A percentile compares a stretch with the other conserved stretches of the same genome.
Conservation (phyloP, 163 green algal genomes). For the Volvox carteri region DNA sequence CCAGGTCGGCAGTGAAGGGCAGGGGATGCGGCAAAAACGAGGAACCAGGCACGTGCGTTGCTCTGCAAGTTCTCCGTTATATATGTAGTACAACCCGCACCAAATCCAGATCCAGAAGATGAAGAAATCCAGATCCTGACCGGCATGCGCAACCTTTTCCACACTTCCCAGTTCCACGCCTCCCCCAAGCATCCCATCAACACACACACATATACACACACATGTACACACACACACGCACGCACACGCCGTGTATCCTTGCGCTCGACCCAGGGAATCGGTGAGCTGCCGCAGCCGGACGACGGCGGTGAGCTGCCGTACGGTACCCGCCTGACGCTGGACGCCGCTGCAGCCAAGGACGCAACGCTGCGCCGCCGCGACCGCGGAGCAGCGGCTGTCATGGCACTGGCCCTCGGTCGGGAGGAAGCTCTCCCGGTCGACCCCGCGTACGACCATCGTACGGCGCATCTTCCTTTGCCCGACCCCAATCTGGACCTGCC, state of each 20-base stretch:
- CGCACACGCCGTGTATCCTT: background rate
- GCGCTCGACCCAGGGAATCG: background rate
- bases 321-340: conserved; percentile 50
- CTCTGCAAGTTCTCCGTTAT: too few relatives aligned
- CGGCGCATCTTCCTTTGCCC: conserved; percentile 46
- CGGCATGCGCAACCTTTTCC: too few relatives aligned
- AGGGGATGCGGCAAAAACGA: too few relatives aligned
- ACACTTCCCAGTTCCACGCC: too few relatives aligned
- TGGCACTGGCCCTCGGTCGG: conserved; percentile 42
- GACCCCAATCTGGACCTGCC: conserved; percentile 46
- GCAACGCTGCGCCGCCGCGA: conserved; percentile 26
- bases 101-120: too few relatives aligned
- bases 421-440: background rate
- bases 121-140: too few relatives aligned
- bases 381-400: background rate
- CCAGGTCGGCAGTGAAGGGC: too few relatives aligned
- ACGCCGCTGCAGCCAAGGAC: conserved; percentile 57
- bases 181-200: too few relatives aligned
- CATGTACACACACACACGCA: background rate
- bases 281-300: background rate
- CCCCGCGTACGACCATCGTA: conserved; percentile 30
- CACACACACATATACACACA: too few relatives aligned
- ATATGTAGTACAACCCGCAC: too few relatives aligned
- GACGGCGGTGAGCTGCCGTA: conserved; percentile 49
- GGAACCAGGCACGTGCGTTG: too few relatives aligned